Evolutionary conservation across 495 filamentous ascomycete genomes (phyloP), one percentile per base, ranked within the genome.

Genomic region (Aspergillus haitiensis): DNA sequence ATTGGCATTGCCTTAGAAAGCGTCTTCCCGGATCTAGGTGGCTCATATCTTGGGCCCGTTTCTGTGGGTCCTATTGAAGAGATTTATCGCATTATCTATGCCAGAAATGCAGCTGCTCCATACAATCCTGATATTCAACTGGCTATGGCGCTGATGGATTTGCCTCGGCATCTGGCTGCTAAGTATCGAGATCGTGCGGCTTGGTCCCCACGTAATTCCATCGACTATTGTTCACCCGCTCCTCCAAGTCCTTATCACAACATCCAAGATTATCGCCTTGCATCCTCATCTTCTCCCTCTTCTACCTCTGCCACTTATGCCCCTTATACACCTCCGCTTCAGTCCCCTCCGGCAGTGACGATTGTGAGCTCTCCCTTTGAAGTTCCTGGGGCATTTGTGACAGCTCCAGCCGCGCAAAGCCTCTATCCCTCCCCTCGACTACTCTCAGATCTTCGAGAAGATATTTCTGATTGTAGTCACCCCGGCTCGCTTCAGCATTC

Each of bases 1-100:
- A 83, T 90, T 34, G 92, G 90, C 10, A 75, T 97, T 55, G 83
- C 89, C 37, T 82, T 98, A 71, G 95, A 97, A 72, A 88, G 89
- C 34, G 83, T 97, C 47, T 96, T 93, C 70, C 92, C 92, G 8
- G 92, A 96, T 66, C 84, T 96, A 58, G 93, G 91, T 51, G 88
- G 91, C 18, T 87, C 91, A 40, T 97, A 92, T 65, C 87, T 95
- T 55, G 90, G 89, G 18, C 87, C 89, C 64, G 74, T 93, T 67
- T 86, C 87, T 5, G 78, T 92, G 48, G 81, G 82, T 3, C 88
- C 88, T 2, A 88, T 92, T 35, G 90, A 92, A 68, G 85, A 93
- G 66, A 92, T 92, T 47, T 85, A 89, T 56, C 82, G 82, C 45
- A 85, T 78, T 13, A 64, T 80, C 13, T 62, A 70, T 11, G 45